Evolutionary conservation across 352 stramenopile genomes (phyloP).

Genomic region (Pythium apleroticum): DNA sequence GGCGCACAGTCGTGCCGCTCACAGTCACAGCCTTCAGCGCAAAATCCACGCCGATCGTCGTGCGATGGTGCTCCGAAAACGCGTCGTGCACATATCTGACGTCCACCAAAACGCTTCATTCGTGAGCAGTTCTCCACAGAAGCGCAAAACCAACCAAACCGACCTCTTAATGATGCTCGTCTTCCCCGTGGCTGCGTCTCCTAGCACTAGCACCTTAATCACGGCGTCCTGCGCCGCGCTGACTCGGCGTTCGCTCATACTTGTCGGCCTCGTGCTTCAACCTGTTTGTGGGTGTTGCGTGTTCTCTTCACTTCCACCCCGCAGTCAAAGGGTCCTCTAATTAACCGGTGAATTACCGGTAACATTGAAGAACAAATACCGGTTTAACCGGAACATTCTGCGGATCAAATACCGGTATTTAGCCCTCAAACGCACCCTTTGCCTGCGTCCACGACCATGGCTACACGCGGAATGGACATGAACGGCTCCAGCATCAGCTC

Average conservation of each 20-base stretch:
- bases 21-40: slow-evolving; percentile 89
- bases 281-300: slow-evolving; percentile 12
- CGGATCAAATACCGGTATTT: not conserved
- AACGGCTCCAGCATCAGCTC: slow-evolving; percentile 4
- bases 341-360: slow-evolving; percentile 15
- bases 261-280: slow-evolving; percentile 23
- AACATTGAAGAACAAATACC: slow-evolving; percentile 20
- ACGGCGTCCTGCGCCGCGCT: slow-evolving; percentile 84
- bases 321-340: not conserved
- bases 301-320: slow-evolving; percentile 15
- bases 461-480: slow-evolving; percentile 5
- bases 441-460: not conserved
- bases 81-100: slow-evolving; percentile 87
- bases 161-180: slow-evolving; percentile 93
- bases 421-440: not conserved
- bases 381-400: slow-evolving; percentile 2
- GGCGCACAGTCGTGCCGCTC: slow-evolving; percentile 81
- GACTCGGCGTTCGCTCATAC: slow-evolving; percentile 67
- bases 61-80: slow-evolving; percentile 92
- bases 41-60: slow-evolving; percentile 93
- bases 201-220: slow-evolving; percentile 92
- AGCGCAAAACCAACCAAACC: slow-evolving; percentile 11
- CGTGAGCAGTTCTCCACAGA: not conserved
- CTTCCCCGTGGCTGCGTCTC: slow-evolving; percentile 90
- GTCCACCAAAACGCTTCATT: not conserved